phyloP scores from a whole-genome alignment of 1,284 basidiomycete genomes.

The Apiotrichum sp. region DNA sequence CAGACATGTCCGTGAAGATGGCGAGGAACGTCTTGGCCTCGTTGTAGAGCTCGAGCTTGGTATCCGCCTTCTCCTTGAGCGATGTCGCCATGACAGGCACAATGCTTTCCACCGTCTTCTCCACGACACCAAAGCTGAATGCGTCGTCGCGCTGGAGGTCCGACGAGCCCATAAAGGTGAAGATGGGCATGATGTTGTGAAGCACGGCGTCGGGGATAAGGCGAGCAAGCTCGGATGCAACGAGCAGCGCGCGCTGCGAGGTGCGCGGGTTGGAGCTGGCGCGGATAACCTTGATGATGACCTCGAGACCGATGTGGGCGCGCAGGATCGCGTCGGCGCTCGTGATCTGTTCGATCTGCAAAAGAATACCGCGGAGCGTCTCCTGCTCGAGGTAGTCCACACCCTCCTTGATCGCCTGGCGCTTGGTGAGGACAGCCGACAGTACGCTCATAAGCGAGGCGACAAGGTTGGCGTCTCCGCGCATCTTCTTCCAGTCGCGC shows the following conservation, averaged over 20 bases:
- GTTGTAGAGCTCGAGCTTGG: conserved; percentile 58
- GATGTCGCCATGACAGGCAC: conserved; percentile 86
- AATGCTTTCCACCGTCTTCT: conserved; percentile 88
- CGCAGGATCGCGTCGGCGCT: conserved; percentile 35
- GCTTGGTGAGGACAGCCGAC: conserved; percentile 57
- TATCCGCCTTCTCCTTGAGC: conserved; percentile 54
- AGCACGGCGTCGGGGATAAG: conserved; percentile 85
- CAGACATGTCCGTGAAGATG: conserved; percentile 49
- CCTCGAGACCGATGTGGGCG: conserved; percentile 56
- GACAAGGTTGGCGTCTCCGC: conserved; percentile 65
- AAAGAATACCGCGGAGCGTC: conserved; percentile 72
- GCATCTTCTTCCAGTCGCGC: conserved; percentile 58
- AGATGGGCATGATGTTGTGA: conserved; percentile 95
- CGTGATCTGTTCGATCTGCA: conserved; percentile 57
- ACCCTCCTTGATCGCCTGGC: conserved; percentile 50
- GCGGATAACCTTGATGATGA: conserved; percentile 78
- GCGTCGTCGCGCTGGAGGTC: conserved; percentile 94
- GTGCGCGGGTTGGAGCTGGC: conserved; percentile 88
- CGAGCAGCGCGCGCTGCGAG: conserved; percentile 85
- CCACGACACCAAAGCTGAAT: conserved; percentile 90
- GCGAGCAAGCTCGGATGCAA: conserved; percentile 76
- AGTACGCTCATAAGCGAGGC: conserved; percentile 69
- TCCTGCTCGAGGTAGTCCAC: conserved; percentile 78
- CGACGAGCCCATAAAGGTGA: conserved; percentile 97
- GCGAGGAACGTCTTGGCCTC: conserved; percentile 42